Conservation (phyloP, 139 green algal species). For the Volvox reticuliferus region DNA sequence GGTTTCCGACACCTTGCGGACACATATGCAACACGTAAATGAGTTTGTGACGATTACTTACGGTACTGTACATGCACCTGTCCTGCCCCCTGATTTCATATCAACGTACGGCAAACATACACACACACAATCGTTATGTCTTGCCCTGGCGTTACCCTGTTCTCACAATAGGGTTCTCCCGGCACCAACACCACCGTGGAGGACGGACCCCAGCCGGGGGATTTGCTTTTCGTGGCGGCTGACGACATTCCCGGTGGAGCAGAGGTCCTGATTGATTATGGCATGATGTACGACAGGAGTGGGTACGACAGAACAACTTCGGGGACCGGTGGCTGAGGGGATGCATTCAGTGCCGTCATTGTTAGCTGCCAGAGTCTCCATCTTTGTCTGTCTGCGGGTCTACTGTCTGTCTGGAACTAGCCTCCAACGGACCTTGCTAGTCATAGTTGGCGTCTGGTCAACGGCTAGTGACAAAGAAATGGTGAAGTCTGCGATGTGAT, state of each 20-base stretch:
- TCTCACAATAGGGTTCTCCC: background rate
- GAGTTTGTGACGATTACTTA: background rate
- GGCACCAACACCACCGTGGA: conserved; percentile 63
- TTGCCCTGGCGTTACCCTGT: background rate
- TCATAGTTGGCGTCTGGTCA: too few species aligned
- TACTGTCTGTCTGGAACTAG: too few species aligned
- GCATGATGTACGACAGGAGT: conserved; percentile 59
- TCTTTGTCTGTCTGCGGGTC: too few species aligned
- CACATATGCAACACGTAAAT: background rate
- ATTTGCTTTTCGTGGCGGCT: conserved; percentile 57
- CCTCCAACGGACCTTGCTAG: too few species aligned
- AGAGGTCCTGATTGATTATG: conserved; percentile 76
- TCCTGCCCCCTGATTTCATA: background rate
- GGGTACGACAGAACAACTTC: conserved; percentile 40
- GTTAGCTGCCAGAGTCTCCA: too few species aligned
- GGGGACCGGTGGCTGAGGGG: background rate
- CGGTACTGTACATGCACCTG: background rate
- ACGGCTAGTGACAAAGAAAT: too few species aligned
- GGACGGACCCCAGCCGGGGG: conserved; percentile 43
- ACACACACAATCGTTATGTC: background rate
- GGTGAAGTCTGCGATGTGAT: too few species aligned
- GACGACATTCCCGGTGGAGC: conserved; percentile 52
- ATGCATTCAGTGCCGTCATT: too few species aligned
- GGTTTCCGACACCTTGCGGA: too few species aligned
- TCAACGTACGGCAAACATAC: background rate